Base-by-base conservation (phyloP, 2,329 filamentous ascomycete genomes). In the Macroventuria anomochaeta region DNA sequence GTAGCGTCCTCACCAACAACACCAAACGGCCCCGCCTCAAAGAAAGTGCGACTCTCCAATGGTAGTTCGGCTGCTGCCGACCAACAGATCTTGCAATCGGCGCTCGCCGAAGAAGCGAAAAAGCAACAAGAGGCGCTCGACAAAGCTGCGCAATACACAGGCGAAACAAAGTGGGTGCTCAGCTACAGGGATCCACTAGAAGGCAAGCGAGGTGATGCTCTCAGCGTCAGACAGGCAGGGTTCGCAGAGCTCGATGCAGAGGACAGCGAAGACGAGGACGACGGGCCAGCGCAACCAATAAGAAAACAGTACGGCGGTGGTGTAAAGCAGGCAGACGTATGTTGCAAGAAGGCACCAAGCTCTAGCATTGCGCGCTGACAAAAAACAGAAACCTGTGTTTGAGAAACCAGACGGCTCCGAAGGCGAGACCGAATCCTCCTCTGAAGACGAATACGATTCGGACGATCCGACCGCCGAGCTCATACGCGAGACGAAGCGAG, bases 141-240 rank as follows among this genome's bases (percentile, higher is more conserved):
- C 55, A 83, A 82, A 63, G 84, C 86, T 56, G 84, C 85, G 7
- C 81, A 83, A 15, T 81, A 84, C 58, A 76, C 83, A 36, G 85
- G 87, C 46, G 90, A 93, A 71, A 88, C 88, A 15, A 86, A 87
- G 70, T 93, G 90, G 90, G 87, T 90, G 15, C 76, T 93, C 49
- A 86, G 85, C 56, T 81, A 85, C 46, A 77, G 78, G 40, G 75
- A 80, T 46, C 65, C 71, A 20, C 72, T 77, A 52, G 66, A 76
- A 33, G 77, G 64, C 28, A 66, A 72, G 43, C 70, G 72, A 12
- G 66, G 84, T 46, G 62, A 64, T 11, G 48, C 58, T 25, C 62
- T 79, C 60, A 68, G 68, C 20, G 80, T 93, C 29, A 82, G 90
- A 40, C 86, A 86, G 58, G 81, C 82, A 52, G 83, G 85, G 15